Percentiles rank a stretch among this genome's conserved stretches.
Conservation (phyloP, 139 green algal genomes). For the Pedinophyceae sp. region DNA sequence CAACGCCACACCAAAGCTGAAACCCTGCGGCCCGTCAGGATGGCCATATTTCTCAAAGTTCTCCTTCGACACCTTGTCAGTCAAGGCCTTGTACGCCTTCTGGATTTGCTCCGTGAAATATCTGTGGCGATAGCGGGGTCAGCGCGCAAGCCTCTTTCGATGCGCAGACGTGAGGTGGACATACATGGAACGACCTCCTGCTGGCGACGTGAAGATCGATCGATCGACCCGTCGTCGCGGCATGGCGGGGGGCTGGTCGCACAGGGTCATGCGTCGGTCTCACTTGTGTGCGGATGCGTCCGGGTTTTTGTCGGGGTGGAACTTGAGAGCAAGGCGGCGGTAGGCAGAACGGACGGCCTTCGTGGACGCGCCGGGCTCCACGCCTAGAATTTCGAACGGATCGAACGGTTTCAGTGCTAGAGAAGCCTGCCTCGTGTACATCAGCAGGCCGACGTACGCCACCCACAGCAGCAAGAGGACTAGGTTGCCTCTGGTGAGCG, state of each 20-base stretch:
- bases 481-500: too few species aligned
- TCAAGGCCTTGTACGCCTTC: slow-evolving; percentile 36
- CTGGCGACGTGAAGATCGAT: slow-evolving; percentile 2
- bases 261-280: too few species aligned
- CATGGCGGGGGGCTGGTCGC: neutral
- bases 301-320: slow-evolving; percentile 34
- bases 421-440: too few species aligned
- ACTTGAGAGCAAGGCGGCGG: slow-evolving; percentile 18
- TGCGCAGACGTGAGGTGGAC: too few species aligned
- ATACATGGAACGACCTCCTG: too few species aligned
- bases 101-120: slow-evolving; percentile 29
- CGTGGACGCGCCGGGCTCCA: neutral
- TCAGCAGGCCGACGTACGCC: too few species aligned
- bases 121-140: slow-evolving; percentile 16
- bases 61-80: slow-evolving; percentile 19
- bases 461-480: too few species aligned
- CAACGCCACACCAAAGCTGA: slow-evolving; percentile 8
- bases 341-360: slow-evolving; percentile 1
- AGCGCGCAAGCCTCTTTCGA: too few species aligned
- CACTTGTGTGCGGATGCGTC: too few species aligned
- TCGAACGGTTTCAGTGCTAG: too few species aligned
- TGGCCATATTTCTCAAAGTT: slow-evolving; percentile 39
- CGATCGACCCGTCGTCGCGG: slow-evolving; percentile 1
- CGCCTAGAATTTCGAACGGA: slow-evolving; percentile 7
- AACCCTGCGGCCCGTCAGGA: slow-evolving; percentile 24